phyloP scores from a whole-genome alignment of 2,329 filamentous ascomycete species.

The Colletotrichum orbiculare region DNA sequence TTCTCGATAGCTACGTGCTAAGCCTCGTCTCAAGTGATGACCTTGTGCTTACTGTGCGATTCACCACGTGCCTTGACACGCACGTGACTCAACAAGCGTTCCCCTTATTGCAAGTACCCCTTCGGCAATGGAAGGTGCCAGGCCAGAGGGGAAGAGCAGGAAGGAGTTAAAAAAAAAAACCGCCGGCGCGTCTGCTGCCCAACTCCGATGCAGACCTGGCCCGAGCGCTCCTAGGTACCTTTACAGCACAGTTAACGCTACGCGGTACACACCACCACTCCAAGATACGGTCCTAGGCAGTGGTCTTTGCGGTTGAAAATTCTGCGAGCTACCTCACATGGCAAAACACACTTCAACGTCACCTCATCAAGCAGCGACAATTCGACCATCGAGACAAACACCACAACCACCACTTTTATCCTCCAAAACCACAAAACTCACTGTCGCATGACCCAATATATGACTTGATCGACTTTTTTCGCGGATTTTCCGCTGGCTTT shows the following conservation, averaged over 20 bases:
- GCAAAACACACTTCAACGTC: constrained; percentile 67
- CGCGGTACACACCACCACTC: constrained; percentile 34
- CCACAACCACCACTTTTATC: constrained; percentile 65
- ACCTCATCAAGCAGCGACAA: constrained; percentile 60
- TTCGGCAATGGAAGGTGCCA: constrained; percentile 13
- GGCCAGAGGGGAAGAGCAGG: neutral
- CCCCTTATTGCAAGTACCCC: constrained; percentile 9
- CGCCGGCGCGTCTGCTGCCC: constrained; percentile 30
- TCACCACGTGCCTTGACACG: no score
- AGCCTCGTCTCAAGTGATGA: neutral
- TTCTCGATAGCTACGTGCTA: no score
- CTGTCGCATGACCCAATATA: constrained; percentile 68
- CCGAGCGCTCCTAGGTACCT: constrained; percentile 35
- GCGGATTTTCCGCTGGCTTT: constrained; percentile 67
- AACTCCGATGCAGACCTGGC: constrained; percentile 30
- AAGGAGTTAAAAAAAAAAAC: no score
- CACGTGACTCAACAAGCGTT: constrained; percentile 33
- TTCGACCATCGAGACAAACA: constrained; percentile 66
- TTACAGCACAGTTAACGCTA: constrained; percentile 13
- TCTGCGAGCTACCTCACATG: constrained; percentile 51
- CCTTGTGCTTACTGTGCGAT: no score
- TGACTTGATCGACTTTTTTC: constrained; percentile 73
- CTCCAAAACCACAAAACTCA: constrained; percentile 59
- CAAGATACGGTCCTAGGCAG: constrained; percentile 25
- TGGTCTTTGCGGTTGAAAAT: constrained; percentile 55